Evolutionary conservation across 169 alveolate species (phyloP), one percentile per base, ranked within the genome.

Genomic region (Cryptosporidium felis): DNA sequence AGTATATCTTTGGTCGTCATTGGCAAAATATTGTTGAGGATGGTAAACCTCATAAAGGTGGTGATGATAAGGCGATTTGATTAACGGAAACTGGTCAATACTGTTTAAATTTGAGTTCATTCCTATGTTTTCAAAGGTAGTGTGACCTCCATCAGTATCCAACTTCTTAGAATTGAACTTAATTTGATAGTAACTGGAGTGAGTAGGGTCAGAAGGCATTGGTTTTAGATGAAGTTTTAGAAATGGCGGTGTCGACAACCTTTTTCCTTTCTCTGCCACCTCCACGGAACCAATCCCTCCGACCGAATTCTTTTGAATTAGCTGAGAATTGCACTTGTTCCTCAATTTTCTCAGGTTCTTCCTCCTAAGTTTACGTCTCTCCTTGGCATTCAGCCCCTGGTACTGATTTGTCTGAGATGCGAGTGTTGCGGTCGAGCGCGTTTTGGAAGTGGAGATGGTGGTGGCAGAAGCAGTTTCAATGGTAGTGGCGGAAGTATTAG

Each of bases 261-360:
- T 45, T 12, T 49, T 66, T 32, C 26, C 26, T 49, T 0, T 0
- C 26, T 0, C 38, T 1, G 3, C 56, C 34, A 32, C 32, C 18
- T 32, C 18, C 16, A 38, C 45, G 16, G 34, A 23, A 14, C 28
- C 28, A 59, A 10, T 26, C 46, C 30, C 67, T 26, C 42, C 10
- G 5, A 12, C 18, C 5, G 3, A n/a, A 10, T 26, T n/a, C n/a
- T n/a, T n/a, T n/a, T n/a, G n/a, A n/a, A n/a, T n/a, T n/a, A n/a
- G n/a, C n/a, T 34, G 47, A 61, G 44, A 59, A 32, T 3, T 34
- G 4, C 9, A 40, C 47, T 56, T 53, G 58, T 59, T 59, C 56
- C 53, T 80, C 46, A 46, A 42, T 60, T 36, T 45, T 47, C 89
- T 89, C 46, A 36, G 89, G 63, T 30, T 89, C 89, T 80, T 81